These are phyloP conservation scores for Thozetella sp. DNA, from an alignment of 495 filamentous ascomycete species.

Conservation along the genomic window DNA sequence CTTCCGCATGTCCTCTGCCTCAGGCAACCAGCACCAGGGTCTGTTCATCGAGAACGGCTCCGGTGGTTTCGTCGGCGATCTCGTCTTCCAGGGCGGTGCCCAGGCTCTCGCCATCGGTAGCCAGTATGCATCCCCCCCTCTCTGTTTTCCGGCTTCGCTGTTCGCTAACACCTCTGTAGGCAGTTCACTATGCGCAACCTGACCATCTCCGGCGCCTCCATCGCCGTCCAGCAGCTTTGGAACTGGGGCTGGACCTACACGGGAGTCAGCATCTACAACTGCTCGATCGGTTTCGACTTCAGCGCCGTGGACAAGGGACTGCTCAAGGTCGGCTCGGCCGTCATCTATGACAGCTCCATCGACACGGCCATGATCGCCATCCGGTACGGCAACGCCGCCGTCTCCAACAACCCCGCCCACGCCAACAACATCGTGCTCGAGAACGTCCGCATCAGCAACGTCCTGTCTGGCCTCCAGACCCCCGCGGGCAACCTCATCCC, in stretches of 20 bases:
- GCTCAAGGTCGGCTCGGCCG: slow-evolving; percentile 71
- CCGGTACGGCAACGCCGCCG: slow-evolving; percentile 48
- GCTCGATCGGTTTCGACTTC: slow-evolving; percentile 67
- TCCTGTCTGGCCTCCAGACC: slow-evolving; percentile 55
- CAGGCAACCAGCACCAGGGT: slow-evolving; percentile 68
- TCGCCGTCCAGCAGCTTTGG: slow-evolving; percentile 53
- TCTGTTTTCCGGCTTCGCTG: background rate
- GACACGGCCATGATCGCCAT: slow-evolving; percentile 62
- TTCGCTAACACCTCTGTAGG: slow-evolving; percentile 43
- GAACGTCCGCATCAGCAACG: slow-evolving; percentile 65
- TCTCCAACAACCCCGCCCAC: slow-evolving; percentile 41
- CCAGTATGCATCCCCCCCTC: slow-evolving; percentile 36
- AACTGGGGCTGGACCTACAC: slow-evolving; percentile 69
- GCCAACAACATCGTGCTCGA: slow-evolving; percentile 59
- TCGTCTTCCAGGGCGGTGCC: slow-evolving; percentile 70
- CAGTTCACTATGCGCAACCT: slow-evolving; percentile 81
- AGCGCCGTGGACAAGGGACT: slow-evolving; percentile 21
- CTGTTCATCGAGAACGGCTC: slow-evolving; percentile 77
- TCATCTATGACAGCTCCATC: slow-evolving; percentile 78
- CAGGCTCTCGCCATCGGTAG: slow-evolving; percentile 69
- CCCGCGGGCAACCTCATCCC: slow-evolving; percentile 51
- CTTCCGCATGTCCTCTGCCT: slow-evolving; percentile 61
- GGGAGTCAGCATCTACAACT: slow-evolving; percentile 65
- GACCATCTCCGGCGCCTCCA: slow-evolving; percentile 56
- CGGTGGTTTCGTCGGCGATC: slow-evolving; percentile 73